Conservation (phyloP, 805 yeast species). For the Vanderwaltozyma tropicalis region DNA sequence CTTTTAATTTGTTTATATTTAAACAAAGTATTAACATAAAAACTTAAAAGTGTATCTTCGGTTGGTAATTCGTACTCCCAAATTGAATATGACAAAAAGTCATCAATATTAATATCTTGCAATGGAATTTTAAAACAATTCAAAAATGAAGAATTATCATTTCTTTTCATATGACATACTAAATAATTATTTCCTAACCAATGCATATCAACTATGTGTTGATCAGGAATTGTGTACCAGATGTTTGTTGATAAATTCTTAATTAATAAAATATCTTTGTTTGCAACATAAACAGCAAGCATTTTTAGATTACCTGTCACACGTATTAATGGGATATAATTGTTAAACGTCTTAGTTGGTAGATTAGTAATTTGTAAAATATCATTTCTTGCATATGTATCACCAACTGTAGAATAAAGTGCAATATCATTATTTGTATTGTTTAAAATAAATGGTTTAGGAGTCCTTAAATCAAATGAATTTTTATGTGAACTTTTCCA, state of each 20-base stretch:
- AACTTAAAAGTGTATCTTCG: conserved; percentile 4
- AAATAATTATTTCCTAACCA: conserved; percentile 27
- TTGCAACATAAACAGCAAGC: conserved; percentile 22
- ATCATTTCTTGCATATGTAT: conserved; percentile 12
- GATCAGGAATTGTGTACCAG: conserved; percentile 22
- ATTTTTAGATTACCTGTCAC: conserved; percentile 18
- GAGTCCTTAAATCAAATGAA: conserved; percentile 15
- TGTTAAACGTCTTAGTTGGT: conserved; percentile 26
- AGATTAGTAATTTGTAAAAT: conserved; percentile 17
- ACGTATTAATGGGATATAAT: conserved; percentile 15
- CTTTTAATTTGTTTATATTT: conserved; percentile 10
- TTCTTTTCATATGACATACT: conserved; percentile 17
- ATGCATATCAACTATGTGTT: conserved; percentile 19
- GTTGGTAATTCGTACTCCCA: conserved; percentile 23
- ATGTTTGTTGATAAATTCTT: conserved; percentile 19
- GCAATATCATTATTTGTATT: conserved; percentile 23
- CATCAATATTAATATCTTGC: conserved; percentile 7
- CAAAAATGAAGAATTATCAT: conserved; percentile 11
- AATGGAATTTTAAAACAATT: conserved; percentile 21
- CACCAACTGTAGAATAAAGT: conserved; percentile 20
- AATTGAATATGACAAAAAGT: conserved; percentile 11
- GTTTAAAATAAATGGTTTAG: conserved; percentile 14
- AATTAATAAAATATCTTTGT: conserved; percentile 24
- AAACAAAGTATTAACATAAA: conserved; percentile 18
- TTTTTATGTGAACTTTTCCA: conserved; percentile 20